These are phyloP conservation scores for Uromyces viciae-fabae DNA, from an alignment of 1,284 basidiomycete species.

Conservation along the genomic window DNA sequence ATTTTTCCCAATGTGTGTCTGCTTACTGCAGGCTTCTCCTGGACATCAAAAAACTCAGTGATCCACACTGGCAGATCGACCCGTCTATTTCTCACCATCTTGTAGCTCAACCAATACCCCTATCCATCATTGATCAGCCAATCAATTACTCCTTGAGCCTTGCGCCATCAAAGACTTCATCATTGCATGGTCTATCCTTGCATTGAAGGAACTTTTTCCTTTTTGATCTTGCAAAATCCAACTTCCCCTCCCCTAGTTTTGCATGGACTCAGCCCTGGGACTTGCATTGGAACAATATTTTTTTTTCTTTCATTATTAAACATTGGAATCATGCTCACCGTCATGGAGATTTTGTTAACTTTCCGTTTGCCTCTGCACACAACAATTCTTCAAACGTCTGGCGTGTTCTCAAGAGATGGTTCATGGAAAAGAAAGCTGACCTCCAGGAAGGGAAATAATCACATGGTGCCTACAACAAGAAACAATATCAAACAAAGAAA, in stretches of 20 bases:
- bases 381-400: neutral
- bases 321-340: neutral
- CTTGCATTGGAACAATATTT: neutral
- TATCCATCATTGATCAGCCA: neutral
- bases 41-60: neutral
- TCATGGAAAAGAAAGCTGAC: neutral
- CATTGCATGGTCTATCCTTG: neutral
- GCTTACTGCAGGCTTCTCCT: neutral
- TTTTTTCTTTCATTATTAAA: neutral
- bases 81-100: neutral
- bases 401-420: neutral
- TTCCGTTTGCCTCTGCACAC: neutral
- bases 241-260: neutral
- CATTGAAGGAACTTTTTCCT: neutral
- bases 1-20: neutral
- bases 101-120: neutral
- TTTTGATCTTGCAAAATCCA: neutral
- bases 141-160: neutral
- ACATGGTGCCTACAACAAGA: neutral
- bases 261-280: neutral
- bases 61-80: neutral
- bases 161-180: neutral
- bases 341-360: neutral
- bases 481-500: neutral
- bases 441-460: neutral